These are phyloP conservation scores for Didymosphaeria variabile DNA, from an alignment of 2,329 filamentous ascomycete genomes.

Conservation along the genomic window DNA sequence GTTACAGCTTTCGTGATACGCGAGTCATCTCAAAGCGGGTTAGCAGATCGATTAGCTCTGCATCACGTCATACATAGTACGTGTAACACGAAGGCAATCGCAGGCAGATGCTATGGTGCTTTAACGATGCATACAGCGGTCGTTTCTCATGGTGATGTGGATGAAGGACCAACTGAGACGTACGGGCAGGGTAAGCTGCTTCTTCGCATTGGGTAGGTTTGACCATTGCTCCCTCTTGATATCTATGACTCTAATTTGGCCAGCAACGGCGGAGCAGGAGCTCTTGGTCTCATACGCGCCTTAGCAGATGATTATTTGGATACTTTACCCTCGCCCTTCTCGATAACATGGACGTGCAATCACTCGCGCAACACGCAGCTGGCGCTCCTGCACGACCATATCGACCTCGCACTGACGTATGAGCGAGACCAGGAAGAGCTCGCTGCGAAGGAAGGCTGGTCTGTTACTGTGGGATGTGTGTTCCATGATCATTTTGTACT, in stretches of 20 bases:
- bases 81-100: background rate
- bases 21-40: background rate
- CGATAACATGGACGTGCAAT: constrained; percentile 10
- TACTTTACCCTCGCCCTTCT: background rate
- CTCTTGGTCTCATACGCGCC: constrained; percentile 1
- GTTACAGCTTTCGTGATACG: background rate
- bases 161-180: background rate
- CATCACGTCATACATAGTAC: background rate
- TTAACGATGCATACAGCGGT: background rate
- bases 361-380: constrained; percentile 9
- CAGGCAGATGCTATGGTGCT: background rate
- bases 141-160: background rate
- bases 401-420: constrained; percentile 7
- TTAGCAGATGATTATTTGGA: constrained; percentile 6
- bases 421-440: constrained; percentile 11
- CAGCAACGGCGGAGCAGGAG: constrained; percentile 11
- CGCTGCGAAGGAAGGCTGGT: background rate
- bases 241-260: background rate
- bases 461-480: background rate
- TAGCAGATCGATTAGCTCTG: background rate
- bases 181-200: constrained; percentile 3
- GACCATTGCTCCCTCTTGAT: background rate
- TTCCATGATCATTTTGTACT: constrained; percentile 9
- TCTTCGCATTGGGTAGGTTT: constrained; percentile 2
- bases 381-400: background rate